These are phyloP conservation scores for Fusarium xyrophilum DNA, from an alignment of 2,329 filamentous ascomycete genomes.

Conservation along the genomic window DNA sequence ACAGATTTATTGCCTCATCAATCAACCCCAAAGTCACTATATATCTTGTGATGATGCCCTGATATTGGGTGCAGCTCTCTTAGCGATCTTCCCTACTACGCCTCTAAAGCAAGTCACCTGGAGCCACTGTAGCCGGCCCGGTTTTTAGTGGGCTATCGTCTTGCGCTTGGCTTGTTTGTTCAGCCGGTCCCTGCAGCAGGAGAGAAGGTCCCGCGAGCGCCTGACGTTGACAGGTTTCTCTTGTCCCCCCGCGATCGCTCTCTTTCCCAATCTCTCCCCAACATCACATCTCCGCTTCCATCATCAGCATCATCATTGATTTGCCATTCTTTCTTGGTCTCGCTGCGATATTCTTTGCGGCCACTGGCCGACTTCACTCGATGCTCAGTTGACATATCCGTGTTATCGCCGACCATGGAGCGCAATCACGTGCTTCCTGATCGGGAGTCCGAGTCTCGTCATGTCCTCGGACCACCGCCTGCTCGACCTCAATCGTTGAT, in stretches of 20 bases:
- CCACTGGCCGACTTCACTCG: conserved; percentile 27
- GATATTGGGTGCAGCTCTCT: conserved; percentile 18
- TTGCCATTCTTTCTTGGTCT: not conserved
- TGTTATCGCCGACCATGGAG: conserved; percentile 48
- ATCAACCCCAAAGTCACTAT: not conserved
- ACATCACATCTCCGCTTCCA: conserved; percentile 29
- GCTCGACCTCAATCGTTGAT: conserved; percentile 36
- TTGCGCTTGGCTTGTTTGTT: conserved; percentile 10
- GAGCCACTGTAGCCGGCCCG: conserved; percentile 37
- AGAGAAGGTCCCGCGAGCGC: conserved; percentile 24
- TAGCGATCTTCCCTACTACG: conserved; percentile 36
- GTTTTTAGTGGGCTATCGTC: conserved; percentile 29
- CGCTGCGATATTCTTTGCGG: conserved; percentile 2
- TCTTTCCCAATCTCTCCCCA: conserved; percentile 23
- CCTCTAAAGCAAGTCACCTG: conserved; percentile 24
- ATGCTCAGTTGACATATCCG: conserved; percentile 42
- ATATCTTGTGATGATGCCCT: conserved; percentile 21
- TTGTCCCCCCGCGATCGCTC: conserved; percentile 35
- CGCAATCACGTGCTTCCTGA: conserved; percentile 56
- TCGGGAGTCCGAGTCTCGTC: conserved; percentile 37
- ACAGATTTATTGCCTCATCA: conserved; percentile 6
- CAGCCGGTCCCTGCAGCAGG: conserved; percentile 41
- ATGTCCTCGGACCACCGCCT: conserved; percentile 41
- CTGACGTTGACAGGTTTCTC: conserved; percentile 31
- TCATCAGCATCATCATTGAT: not conserved